Conservation (phyloP, 148 eudicot species). For the Fagopyrum homotropicum region DNA sequence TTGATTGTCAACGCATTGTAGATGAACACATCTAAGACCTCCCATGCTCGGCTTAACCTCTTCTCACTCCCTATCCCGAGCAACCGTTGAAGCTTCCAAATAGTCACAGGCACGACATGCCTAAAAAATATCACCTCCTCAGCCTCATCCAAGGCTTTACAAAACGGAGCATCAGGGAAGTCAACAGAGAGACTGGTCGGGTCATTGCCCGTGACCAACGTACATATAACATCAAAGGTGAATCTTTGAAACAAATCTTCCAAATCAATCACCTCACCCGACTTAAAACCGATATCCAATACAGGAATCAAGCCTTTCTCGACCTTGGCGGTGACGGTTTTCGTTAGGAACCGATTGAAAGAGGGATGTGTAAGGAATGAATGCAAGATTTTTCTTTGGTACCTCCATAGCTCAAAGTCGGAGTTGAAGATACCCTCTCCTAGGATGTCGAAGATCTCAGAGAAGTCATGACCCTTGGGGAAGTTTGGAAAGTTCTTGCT, state of each 20-base stretch:
- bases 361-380: neutral
- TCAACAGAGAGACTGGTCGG: constrained; percentile 24
- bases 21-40: neutral
- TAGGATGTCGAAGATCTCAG: constrained; percentile 28
- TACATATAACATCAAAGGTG: constrained; percentile 16
- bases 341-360: constrained; percentile 18
- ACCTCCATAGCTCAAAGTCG: constrained; percentile 27
- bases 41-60: neutral
- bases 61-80: constrained; percentile 29
- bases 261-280: constrained; percentile 23
- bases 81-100: constrained; percentile 36
- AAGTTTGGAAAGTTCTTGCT: constrained; percentile 15
- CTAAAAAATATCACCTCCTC: constrained; percentile 24
- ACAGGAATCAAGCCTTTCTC: constrained; percentile 23
- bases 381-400: constrained; percentile 19
- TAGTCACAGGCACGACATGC: constrained; percentile 22
- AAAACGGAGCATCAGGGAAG: constrained; percentile 27
- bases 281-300: constrained; percentile 15
- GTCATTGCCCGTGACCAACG: constrained; percentile 31
- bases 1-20: neutral
- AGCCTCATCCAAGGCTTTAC: constrained; percentile 34
- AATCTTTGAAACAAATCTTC: constrained; percentile 27
- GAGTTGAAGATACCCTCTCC: constrained; percentile 42
- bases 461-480: constrained; percentile 29
- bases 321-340: constrained; percentile 18